Base-by-base conservation (phyloP, 1,284 basidiomycete genomes). In the Rhodotorula sp. region DNA sequence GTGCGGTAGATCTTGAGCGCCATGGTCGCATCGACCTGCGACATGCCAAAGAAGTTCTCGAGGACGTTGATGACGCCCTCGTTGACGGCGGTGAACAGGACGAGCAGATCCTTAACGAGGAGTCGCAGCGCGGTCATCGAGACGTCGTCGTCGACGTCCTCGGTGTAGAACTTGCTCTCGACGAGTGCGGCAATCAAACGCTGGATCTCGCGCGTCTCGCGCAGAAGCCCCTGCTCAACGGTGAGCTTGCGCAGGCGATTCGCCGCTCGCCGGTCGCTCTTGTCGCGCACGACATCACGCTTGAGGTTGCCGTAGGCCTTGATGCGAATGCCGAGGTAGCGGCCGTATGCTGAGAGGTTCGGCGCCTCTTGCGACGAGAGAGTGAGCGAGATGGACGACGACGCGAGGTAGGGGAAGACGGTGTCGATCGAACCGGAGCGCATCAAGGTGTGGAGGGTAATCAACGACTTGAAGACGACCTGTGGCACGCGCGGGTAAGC, bases 1-100 rank as follows among this genome's bases (percentile, higher is more conserved):
- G 90, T 88, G 71, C 93, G 91, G 84, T 99, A 99, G 73, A 98
- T 90, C 46, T 85, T 84, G 48, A 99, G 87, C 4, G 97, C 91
- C 50, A 91, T 88, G 66, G 88, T 85, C 0, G 96, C 97, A 81
- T 99, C 96, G 34, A 89, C 83, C 76, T 92, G 90, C 7, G 93
- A 93, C 97, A 99, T 99, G 80, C 98, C 96, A 80, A 99, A 98
- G 83, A 98, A 99, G 83, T 97, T 91, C 80, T 98, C 97, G 62
- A 97, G 86, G 50, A 98, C 89, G 81, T 98, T 99, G 83, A 97
- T 97, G 61, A 98, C 92, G 68, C 96, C 96, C 80, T 99, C 96
- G 79, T 99, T 99, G 71, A 93, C 91, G 5, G 93, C 94, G 80
- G 97, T 95, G 82, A 98, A 98, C 25, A 99, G 85, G 67, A 97